These are phyloP conservation scores for Cordyceps cateniannulata DNA, from an alignment of 2,329 filamentous ascomycete genomes.

Conservation along the genomic window DNA sequence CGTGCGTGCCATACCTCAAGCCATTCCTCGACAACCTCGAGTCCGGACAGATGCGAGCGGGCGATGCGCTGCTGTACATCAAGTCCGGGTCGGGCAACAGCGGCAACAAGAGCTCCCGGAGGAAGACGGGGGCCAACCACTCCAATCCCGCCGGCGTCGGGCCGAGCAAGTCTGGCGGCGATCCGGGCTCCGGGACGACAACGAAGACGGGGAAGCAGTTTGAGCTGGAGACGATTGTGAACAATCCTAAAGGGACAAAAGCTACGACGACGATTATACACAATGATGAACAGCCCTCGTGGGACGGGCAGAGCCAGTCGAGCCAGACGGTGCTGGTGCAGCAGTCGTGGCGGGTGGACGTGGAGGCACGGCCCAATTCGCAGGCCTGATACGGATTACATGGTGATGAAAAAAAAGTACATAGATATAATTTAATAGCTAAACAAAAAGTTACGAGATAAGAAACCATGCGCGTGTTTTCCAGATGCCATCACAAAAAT, in stretches of 20 bases:
- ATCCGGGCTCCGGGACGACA: no score
- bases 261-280: neutral
- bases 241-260: neutral
- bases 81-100: conserved; percentile 1
- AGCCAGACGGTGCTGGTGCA: conserved; percentile 12
- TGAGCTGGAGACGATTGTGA: neutral
- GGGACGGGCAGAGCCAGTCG: conserved; percentile 11
- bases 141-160: neutral
- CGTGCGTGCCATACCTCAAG: conserved; percentile 10
- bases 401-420: neutral
- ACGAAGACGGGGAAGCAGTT: neutral
- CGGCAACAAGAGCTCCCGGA: conserved; percentile 1
- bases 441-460: neutral
- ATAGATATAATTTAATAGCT: neutral
- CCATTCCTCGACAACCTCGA: conserved; percentile 10
- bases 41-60: conserved; percentile 4
- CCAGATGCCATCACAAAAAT: no score
- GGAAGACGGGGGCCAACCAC: neutral
- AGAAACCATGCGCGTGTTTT: no score
- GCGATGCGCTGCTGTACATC: neutral
- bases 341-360: conserved; percentile 9
- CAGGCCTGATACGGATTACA: neutral
- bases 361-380: neutral
- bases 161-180: no score
- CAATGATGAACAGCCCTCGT: neutral